A percentile compares a stretch with the other conserved stretches of the same genome.
Evolutionary conservation across 345 rosid species (phyloP).

Genomic region (Adansonia digitata): DNA sequence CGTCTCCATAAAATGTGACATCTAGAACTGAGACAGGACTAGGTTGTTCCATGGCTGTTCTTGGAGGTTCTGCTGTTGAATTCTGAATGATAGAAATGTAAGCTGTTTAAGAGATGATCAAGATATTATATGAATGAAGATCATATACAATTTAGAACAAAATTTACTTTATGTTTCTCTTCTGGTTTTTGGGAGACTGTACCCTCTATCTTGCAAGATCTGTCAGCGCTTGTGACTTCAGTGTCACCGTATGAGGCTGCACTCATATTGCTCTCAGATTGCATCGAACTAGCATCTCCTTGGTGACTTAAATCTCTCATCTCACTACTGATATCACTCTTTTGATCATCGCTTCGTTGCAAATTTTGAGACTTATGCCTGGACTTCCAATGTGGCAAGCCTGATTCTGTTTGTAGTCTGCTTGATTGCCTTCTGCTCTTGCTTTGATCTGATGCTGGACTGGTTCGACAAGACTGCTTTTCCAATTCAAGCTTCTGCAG

Average conservation of each 20-base stretch:
- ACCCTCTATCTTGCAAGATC: constrained; percentile 32
- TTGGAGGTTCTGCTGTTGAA: constrained; percentile 32
- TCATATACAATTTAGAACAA: too few species aligned
- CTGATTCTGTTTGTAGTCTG: constrained; percentile 42
- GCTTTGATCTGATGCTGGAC: constrained; percentile 41
- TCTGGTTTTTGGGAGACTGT: constrained; percentile 28
- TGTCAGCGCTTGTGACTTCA: constrained; percentile 61
- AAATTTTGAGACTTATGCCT: constrained; percentile 31
- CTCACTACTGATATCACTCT: constrained; percentile 40
- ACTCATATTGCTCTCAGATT: constrained; percentile 52
- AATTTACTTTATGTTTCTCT: constrained; percentile 38
- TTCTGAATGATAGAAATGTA: constrained; percentile 42
- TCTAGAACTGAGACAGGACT: constrained; percentile 94
- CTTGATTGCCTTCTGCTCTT: constrained; percentile 39
- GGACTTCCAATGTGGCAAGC: constrained; percentile 33
- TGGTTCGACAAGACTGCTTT: neutral
- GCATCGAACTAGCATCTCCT: constrained; percentile 33
- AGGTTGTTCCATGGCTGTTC: constrained; percentile 64
- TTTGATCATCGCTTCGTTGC: constrained; percentile 39
- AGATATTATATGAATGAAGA: constrained; percentile 11
- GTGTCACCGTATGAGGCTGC: constrained; percentile 46
- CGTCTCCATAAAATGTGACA: constrained; percentile 64
- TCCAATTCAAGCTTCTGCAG: constrained; percentile 40
- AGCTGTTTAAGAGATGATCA: constrained; percentile 15
- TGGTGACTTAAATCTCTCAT: constrained; percentile 42